A percentile compares a stretch with the other conserved stretches of the same genome.
These are phyloP conservation scores for Penicillium expansum DNA, from an alignment of 2,329 filamentous ascomycete genomes.

Conservation along the genomic window DNA sequence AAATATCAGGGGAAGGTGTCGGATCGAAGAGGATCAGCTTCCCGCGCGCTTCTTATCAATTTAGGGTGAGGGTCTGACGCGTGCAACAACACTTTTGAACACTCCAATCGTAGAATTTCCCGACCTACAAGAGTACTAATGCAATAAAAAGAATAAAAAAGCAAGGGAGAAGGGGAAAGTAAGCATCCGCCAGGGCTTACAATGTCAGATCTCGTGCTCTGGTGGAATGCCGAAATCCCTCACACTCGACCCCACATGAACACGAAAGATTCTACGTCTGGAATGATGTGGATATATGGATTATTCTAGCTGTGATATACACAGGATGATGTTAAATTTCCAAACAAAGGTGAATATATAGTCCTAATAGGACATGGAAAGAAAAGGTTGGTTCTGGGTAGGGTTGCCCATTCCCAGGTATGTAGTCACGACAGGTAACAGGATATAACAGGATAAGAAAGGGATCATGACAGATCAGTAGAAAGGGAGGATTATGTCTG, in stretches of 20 bases:
- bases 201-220: constrained; percentile 4
- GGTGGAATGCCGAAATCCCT: constrained; percentile 21
- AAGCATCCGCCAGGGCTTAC: constrained; percentile 2
- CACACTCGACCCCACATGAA: constrained; percentile 10
- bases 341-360: constrained; percentile 1
- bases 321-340: constrained; percentile 1
- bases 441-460: constrained; percentile 16
- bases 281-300: neutral
- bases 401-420: constrained; percentile 2
- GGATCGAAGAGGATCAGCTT: constrained; percentile 24
- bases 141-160: constrained; percentile 5
- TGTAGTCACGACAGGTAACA: constrained; percentile 11
- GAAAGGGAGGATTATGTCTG: constrained; percentile 5
- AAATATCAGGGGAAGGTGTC: constrained; percentile 25
- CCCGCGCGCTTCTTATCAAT: constrained; percentile 30
- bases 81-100: constrained; percentile 23
- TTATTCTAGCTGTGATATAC: constrained; percentile 12
- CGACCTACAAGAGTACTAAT: neutral
- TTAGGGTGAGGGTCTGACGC: constrained; percentile 28
- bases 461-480: constrained; percentile 19
- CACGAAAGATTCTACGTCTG: constrained; percentile 13
- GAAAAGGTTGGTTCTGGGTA: constrained; percentile 1
- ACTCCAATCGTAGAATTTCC: constrained; percentile 3
- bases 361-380: constrained; percentile 6
- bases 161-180: constrained; percentile 15